A percentile compares a stretch with the other conserved stretches of the same genome.
phyloP scores from a whole-genome alignment of 2,329 filamentous ascomycete genomes.

The Oidium heveae region DNA sequence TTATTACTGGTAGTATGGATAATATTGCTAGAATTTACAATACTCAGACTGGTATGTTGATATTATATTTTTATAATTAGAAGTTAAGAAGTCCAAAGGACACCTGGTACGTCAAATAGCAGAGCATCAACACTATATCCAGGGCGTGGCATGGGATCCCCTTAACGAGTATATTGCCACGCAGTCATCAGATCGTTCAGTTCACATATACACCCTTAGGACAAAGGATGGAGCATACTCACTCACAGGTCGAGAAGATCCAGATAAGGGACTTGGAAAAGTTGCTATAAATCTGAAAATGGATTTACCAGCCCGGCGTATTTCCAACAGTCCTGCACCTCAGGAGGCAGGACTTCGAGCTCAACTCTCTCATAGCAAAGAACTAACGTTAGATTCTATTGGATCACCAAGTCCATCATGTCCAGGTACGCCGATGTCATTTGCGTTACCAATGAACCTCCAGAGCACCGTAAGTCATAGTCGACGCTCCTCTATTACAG shows the following conservation, averaged over 20 bases:
- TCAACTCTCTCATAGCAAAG: slow-evolving; percentile 28
- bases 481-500: slow-evolving; percentile 76
- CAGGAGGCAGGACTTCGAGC: slow-evolving; percentile 50
- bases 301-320: slow-evolving; percentile 73
- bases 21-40: slow-evolving; percentile 96
- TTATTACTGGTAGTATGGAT: slow-evolving; percentile 98
- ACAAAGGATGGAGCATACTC: slow-evolving; percentile 93
- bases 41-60: slow-evolving; percentile 49
- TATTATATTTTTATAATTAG: neutral
- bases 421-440: slow-evolving; percentile 75
- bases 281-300: slow-evolving; percentile 57
- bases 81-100: slow-evolving; percentile 16
- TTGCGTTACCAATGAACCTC: slow-evolving; percentile 86
- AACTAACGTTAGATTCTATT: slow-evolving; percentile 23
- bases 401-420: slow-evolving; percentile 76
- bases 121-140: slow-evolving; percentile 94
- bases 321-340: slow-evolving; percentile 79
- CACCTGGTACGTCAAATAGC: slow-evolving; percentile 71
- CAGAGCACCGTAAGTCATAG: slow-evolving; percentile 74
- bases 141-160: slow-evolving; percentile 95
- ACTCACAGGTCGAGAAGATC: slow-evolving; percentile 33
- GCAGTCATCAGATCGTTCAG: slow-evolving; percentile 90
- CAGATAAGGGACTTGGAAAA: slow-evolving; percentile 40
- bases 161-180: slow-evolving; percentile 95
- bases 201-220: slow-evolving; percentile 89